A percentile compares a stretch with the other conserved stretches of the same genome.
Evolutionary conservation across 345 rosid species (phyloP).

Genomic region (Abelmoschus esculentus): DNA sequence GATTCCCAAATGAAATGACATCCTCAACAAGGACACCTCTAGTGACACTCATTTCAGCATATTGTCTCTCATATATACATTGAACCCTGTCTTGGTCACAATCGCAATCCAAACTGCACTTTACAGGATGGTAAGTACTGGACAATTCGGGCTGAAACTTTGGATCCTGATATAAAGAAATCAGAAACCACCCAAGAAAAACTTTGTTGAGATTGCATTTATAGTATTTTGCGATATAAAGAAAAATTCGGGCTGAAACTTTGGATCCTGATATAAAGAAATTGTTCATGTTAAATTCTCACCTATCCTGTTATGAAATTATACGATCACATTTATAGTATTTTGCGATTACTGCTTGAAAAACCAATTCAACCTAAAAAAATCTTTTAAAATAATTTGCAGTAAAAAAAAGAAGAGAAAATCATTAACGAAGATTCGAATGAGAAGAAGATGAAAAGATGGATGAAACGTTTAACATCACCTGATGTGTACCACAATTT

Average conservation of each 20-base stretch:
- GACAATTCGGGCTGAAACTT: constrained; percentile 75
- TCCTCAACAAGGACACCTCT: constrained; percentile 87
- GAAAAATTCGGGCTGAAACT: constrained; percentile 57
- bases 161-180: constrained; percentile 52
- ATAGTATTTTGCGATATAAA: no score
- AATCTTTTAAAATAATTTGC: no score
- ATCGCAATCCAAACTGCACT: constrained; percentile 69
- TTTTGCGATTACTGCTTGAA: neutral
- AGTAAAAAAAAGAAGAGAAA: neutral
- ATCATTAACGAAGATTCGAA: neutral
- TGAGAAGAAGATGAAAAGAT: neutral
- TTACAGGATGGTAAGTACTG: constrained; percentile 59
- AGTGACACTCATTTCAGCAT: constrained; percentile 85
- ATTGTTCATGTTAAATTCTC: neutral
- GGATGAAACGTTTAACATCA: constrained; percentile 10
- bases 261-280: constrained; percentile 55
- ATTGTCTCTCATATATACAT: constrained; percentile 79
- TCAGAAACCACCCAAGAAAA: neutral
- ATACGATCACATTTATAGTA: neutral
- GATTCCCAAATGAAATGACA: constrained; percentile 70
- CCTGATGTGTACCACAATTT: constrained; percentile 87
- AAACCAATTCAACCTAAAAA: neutral
- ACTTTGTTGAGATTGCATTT: neutral
- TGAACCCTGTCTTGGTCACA: constrained; percentile 52
- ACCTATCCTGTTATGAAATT: neutral